Conservation (phyloP, 192 early-diverging fungal genomes). For the Podila epicladia region DNA sequence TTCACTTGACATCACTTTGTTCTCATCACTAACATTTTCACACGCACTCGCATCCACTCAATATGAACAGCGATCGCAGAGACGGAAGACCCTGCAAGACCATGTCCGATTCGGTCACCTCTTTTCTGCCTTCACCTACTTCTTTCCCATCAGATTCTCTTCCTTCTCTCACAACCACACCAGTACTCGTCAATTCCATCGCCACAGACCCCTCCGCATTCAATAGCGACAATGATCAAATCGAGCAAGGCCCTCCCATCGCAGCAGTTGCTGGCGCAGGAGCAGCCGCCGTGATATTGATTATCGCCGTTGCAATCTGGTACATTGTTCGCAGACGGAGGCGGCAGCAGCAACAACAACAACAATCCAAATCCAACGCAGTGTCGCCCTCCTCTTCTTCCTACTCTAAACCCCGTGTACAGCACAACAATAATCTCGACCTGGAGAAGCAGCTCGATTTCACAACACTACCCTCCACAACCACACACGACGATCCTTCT, state of each 20-base stretch:
- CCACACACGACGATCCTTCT: neutral
- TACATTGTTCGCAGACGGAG: conserved; percentile 18
- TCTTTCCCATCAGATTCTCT: neutral
- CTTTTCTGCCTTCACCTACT: neutral
- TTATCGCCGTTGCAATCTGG: conserved; percentile 11
- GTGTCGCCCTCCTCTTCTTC: neutral
- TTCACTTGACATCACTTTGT: neutral
- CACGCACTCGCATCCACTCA: neutral
- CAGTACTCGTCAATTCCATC: neutral
- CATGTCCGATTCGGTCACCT: neutral
- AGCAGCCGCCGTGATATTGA: conserved; percentile 14
- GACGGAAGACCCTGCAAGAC: neutral
- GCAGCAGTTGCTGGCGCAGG: conserved; percentile 12
- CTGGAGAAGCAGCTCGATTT: neutral
- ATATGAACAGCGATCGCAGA: neutral
- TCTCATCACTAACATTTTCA: too few relatives aligned
- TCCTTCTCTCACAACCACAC: neutral
- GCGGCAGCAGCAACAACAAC: neutral
- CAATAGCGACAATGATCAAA: neutral
- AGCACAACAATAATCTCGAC: neutral
- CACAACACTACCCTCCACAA: neutral
- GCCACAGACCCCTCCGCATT: neutral
- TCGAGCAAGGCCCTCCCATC: conserved; percentile 1
- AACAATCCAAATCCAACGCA: neutral
- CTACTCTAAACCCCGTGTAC: neutral